phyloP scores from a whole-genome alignment of 2,329 filamentous ascomycete genomes.

The Chrysoporthe deuterocubensis region DNA sequence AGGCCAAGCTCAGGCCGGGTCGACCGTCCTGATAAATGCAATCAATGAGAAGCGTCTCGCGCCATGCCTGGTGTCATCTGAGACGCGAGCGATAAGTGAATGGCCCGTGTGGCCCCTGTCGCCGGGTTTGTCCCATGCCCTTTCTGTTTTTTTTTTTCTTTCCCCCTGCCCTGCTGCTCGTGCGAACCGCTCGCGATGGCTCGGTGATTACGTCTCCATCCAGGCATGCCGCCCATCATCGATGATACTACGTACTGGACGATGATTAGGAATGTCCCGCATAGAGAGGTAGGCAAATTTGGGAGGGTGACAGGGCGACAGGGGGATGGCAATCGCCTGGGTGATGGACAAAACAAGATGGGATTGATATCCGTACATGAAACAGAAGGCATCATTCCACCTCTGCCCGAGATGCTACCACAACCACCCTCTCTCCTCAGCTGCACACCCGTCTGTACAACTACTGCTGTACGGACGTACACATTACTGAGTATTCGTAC shows the following conservation, averaged over 20 bases:
- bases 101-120: conserved; percentile 15
- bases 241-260: conserved; percentile 10
- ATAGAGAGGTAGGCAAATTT: background rate
- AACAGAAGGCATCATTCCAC: conserved; percentile 9
- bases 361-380: conserved; percentile 7
- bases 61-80: conserved; percentile 12
- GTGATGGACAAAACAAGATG: conserved; percentile 3
- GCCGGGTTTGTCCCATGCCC: conserved; percentile 4
- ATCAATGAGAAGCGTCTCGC: conserved; percentile 11
- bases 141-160: background rate
- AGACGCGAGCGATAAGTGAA: conserved; percentile 21
- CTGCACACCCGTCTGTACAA: background rate
- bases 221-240: background rate
- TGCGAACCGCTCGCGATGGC: conserved; percentile 16
- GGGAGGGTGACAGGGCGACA: background rate
- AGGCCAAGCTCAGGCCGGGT: background rate
- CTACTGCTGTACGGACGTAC: no score
- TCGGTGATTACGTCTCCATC: conserved; percentile 28
- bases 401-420: background rate
- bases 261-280: background rate
- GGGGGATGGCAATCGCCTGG: background rate
- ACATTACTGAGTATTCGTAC: no score
- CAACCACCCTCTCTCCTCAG: background rate
- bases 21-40: background rate
- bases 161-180: background rate